Evolutionary conservation across 306 rosid genomes (phyloP).

Genomic region (Betula pendula): DNA sequence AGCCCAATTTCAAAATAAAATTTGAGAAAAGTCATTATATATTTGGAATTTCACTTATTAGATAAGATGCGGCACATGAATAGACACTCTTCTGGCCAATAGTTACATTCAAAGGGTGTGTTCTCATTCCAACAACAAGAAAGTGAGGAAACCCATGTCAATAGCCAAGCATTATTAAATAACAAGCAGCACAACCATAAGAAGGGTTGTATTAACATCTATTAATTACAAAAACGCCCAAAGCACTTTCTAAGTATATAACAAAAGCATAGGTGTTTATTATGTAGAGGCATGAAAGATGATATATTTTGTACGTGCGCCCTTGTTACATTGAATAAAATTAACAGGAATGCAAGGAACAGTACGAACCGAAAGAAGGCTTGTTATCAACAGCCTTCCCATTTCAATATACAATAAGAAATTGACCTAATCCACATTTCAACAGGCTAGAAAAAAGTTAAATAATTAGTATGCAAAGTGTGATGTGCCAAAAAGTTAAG

Average conservation of each 20-base stretch:
- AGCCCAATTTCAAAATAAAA: not conserved
- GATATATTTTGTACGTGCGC: not conserved
- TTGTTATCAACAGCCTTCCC: too few species aligned
- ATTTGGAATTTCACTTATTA: not conserved
- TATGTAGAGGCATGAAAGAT: not conserved
- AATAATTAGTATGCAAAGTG: not conserved
- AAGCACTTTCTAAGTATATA: not conserved
- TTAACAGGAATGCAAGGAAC: not conserved
- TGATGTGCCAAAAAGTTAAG: too few species aligned
- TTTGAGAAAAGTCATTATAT: not conserved
- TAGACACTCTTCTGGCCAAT: not conserved
- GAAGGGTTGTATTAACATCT: not conserved
- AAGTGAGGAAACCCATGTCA: not conserved
- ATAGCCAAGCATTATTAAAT: not conserved
- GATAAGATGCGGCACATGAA: not conserved
- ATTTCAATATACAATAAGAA: too few species aligned
- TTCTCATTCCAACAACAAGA: not conserved
- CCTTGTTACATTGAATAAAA: not conserved
- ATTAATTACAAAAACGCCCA: conserved; percentile 10
- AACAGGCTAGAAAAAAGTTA: not conserved
- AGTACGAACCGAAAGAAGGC: not conserved
- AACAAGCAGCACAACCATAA: not conserved
- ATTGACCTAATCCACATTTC: too few species aligned
- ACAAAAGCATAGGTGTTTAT: too few species aligned
- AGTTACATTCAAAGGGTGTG: too few species aligned